These are phyloP conservation scores for Nitzschia sp. DNA, from an alignment of 108 stramenopile species.

Conservation along the genomic window DNA sequence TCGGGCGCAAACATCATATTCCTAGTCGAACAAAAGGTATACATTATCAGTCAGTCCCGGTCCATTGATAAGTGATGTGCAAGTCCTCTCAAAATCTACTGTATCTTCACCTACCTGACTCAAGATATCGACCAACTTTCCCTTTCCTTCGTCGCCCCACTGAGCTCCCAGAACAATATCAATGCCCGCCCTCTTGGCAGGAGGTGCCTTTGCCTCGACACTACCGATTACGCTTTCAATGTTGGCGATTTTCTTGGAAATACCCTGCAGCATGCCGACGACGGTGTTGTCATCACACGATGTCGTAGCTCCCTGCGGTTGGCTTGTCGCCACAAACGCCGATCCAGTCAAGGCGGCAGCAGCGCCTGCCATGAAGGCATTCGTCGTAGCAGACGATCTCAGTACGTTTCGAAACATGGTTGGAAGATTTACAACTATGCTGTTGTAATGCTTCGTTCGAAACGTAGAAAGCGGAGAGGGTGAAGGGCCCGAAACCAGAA, in stretches of 20 bases:
- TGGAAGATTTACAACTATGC: not conserved
- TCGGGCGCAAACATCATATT: constrained; percentile 96
- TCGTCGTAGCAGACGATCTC: constrained; percentile 29
- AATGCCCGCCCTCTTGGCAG: constrained; percentile 52
- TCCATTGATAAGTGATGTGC: no score
- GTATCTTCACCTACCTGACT: constrained; percentile 54
- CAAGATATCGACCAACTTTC: constrained; percentile 97
- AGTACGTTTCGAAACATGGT: constrained; percentile 39
- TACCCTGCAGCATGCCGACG: constrained; percentile 43
- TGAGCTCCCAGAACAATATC: constrained; percentile 94
- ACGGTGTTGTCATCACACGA: constrained; percentile 29
- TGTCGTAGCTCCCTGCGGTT: constrained; percentile 1
- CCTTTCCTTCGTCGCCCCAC: constrained; percentile 99
- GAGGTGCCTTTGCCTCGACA: constrained; percentile 3
- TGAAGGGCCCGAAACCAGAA: not conserved
- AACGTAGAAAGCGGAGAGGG: not conserved
- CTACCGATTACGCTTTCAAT: constrained; percentile 36
- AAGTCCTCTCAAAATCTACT: no score
- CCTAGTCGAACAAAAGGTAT: no score
- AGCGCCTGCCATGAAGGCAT: constrained; percentile 29
- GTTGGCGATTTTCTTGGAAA: constrained; percentile 29
- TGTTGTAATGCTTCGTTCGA: not conserved
- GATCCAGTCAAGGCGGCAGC: constrained; percentile 33
- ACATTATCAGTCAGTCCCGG: no score
- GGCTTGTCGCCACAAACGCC: constrained; percentile 2